A percentile compares a stretch with the other conserved stretches of the same genome.
Evolutionary conservation across 164 flowering plant genomes (phyloP).

Genomic region (Annona squamosa): DNA sequence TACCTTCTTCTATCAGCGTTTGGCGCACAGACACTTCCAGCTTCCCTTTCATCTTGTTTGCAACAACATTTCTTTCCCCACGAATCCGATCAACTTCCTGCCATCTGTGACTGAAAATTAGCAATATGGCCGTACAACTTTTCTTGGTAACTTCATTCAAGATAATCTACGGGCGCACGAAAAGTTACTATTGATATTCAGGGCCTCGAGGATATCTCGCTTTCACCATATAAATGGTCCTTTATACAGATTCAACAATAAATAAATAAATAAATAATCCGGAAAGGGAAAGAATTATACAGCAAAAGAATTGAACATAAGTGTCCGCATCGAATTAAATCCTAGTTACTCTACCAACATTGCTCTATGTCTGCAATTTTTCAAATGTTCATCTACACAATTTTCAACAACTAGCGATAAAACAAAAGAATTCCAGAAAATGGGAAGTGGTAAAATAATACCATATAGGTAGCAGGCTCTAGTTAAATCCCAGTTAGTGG

Average conservation of each 20-base stretch:
- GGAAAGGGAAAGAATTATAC: not conserved
- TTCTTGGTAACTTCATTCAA: not conserved
- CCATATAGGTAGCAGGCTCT: too few relatives aligned
- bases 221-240: not conserved
- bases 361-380: too few relatives aligned
- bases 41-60: constrained; percentile 92
- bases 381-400: too few relatives aligned
- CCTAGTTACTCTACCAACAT: too few relatives aligned
- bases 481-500: too few relatives aligned
- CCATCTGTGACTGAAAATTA: constrained; percentile 64
- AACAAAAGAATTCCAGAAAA: too few relatives aligned
- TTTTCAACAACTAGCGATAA: too few relatives aligned
- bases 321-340: too few relatives aligned
- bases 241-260: not conserved
- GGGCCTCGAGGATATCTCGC: not conserved
- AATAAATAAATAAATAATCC: not conserved
- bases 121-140: constrained; percentile 16
- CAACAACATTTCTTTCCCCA: constrained; percentile 81
- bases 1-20: constrained; percentile 82
- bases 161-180: not conserved
- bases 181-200: not conserved
- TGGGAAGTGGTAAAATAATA: too few relatives aligned
- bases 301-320: not conserved
- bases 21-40: constrained; percentile 71
- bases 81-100: constrained; percentile 97